Conservation (phyloP, 1,284 basidiomycete species). For the Acaromyces ingoldii region DNA sequence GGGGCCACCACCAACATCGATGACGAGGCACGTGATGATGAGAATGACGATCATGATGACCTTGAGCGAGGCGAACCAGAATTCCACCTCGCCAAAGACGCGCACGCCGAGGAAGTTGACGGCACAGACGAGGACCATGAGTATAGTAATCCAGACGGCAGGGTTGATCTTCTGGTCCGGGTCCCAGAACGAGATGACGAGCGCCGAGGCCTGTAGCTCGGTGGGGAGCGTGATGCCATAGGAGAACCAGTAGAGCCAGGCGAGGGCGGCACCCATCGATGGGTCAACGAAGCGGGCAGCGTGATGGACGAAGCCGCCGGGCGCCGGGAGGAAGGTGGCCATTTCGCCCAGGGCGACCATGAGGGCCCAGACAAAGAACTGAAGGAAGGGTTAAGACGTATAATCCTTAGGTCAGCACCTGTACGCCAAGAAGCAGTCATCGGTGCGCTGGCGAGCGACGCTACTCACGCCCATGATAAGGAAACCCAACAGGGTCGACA, state of each 20-base stretch:
- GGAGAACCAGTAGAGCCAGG: constrained; percentile 62
- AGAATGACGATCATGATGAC: constrained; percentile 20
- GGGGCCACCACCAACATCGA: constrained; percentile 37
- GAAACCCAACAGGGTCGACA: constrained; percentile 53
- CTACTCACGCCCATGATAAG: constrained; percentile 49
- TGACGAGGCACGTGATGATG: constrained; percentile 35
- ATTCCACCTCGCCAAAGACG: constrained; percentile 31
- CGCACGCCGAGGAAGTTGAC: constrained; percentile 66
- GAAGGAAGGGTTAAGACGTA: too few relatives aligned
- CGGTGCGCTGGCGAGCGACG: too few relatives aligned
- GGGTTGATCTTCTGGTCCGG: constrained; percentile 56
- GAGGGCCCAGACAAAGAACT: constrained; percentile 37
- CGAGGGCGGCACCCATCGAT: constrained; percentile 61
- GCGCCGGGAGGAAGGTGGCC: constrained; percentile 58
- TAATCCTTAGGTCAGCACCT: too few relatives aligned
- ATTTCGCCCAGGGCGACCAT: constrained; percentile 55
- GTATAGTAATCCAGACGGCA: constrained; percentile 69
- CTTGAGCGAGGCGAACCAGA: constrained; percentile 46
- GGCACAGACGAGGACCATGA: constrained; percentile 63
- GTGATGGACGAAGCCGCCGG: constrained; percentile 71
- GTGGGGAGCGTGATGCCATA: constrained; percentile 62
- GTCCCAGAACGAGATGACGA: constrained; percentile 68
- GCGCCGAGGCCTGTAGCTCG: constrained; percentile 71
- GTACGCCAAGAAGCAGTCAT: too few relatives aligned
- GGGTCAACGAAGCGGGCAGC: constrained; percentile 74